Evolutionary conservation across 176 grass and related monocot genomes (phyloP), one percentile per base, ranked within the genome.

Genomic region (Dactylis glomerata): DNA sequence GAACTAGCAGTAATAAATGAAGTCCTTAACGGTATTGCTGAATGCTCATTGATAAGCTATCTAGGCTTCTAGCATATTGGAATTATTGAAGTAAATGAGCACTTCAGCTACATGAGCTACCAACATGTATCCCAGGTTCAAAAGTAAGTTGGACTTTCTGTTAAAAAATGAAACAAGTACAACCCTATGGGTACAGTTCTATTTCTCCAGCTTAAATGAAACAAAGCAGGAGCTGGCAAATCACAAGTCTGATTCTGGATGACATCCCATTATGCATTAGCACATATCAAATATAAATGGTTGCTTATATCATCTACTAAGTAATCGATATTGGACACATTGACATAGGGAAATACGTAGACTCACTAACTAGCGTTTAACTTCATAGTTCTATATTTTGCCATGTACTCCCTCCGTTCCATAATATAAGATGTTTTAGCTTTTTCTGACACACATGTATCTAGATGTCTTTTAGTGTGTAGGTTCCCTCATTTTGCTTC

Each of bases 181-280:
- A 20, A 65, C 51, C 15, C 2, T 1, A 73, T 10, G 13, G 40
- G 23, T 37, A 49, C 32, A 47, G 30, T 33, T 42, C 2, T 76
- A 10, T 70, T 70, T n/a, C 8, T 61, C 41, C 71, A 80, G 31
- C 20, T 55, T 24, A 49, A 75, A 61, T 74, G 26, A 37, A 75
- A 75, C 28, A 19, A 19, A 63, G 40, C 6, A 28, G 33, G 68
- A 61, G 68, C 50, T 59, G 49, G 45, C 20, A 80, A 56, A 84
- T 34, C 33, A 74, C 15, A 47, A 76, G 17, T 59, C 52, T 81
- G 36, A 24, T 31, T 33, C 63, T 81, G 46, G 32, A 69, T 52
- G 13, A 5, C 37, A 75, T 81, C 19, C n/a, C 58, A 68, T 10
- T 69, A 24, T 85, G n/a, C 30, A 82, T 80, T 68, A 55, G 57